Base-by-base conservation (phyloP, 2,329 filamentous ascomycete species). In the Cladosporium sp. region DNA sequence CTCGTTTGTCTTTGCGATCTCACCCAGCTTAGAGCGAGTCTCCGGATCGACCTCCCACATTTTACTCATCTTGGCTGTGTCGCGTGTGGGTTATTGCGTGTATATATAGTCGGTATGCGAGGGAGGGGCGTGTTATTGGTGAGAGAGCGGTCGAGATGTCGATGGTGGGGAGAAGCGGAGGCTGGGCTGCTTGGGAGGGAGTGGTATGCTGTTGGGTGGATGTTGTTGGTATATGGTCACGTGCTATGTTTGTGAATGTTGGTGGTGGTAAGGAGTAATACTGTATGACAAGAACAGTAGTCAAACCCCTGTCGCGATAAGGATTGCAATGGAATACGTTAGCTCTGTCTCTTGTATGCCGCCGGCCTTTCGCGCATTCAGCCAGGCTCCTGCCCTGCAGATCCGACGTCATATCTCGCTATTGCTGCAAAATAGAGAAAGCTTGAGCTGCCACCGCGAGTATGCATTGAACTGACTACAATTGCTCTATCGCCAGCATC, bases 21-120 rank as follows among this genome's bases (percentile, higher is more conserved):
- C 88, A 70, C 93, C 88, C 76, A 99, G 89, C 92, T 98, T 98
- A 76, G 91, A 92, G 81, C 92, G 88, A 68, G 94, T 98, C 84
- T 98, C 94, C 58, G 95, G 95, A 80, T 99, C 95, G 71, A 99
- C 93, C 83, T 99, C 95, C 95, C 95, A 99, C 91, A 97, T 94
- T 81, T 93, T 94, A 76, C 80, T 82, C 81, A 82, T 82, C 53
- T 67, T 74, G 75, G 23, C 32, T 30, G 23, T 16, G 21, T 62
- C 21, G 48, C 23, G 32, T 13, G 39, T 46, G 32, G 32, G n/a
- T 65, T 13, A 18, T 30, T 32, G 26, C 4, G 69, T 66, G 67
- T 54, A n/a, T n/a, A n/a, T n/a, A n/a, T n/a, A 34, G 66, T 61
- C 1, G 18, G 61, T 39, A 64, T 34, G 32, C 11, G 51, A 43